A percentile compares a stretch with the other conserved stretches of the same genome.
These are phyloP conservation scores for Diaporthe aspalathi DNA, from an alignment of 2,329 filamentous ascomycete genomes.

Conservation along the genomic window DNA sequence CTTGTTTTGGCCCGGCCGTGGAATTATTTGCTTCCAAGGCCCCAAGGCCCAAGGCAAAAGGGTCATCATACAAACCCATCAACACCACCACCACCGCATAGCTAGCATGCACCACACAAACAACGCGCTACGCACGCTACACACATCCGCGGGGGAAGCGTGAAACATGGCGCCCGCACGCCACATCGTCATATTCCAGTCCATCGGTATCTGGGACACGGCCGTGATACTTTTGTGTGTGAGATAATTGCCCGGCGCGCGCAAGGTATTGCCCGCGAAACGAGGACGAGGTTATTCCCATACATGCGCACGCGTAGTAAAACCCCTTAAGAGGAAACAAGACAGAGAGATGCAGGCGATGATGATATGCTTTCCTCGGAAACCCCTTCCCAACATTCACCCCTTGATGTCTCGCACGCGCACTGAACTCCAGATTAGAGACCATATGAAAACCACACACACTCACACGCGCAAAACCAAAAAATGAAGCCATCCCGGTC, in stretches of 20 bases:
- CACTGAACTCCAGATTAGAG: slow-evolving; percentile 26
- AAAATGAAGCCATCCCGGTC: slow-evolving; percentile 7
- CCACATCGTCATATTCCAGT: slow-evolving; percentile 18
- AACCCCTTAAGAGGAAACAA: neutral
- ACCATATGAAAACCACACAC: neutral
- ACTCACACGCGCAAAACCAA: too few relatives aligned
- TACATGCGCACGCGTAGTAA: too few relatives aligned
- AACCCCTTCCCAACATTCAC: neutral
- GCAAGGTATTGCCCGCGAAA: slow-evolving; percentile 2
- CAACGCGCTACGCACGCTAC: neutral
- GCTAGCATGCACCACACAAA: neutral
- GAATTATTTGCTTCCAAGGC: slow-evolving; percentile 9
- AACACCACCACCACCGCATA: too few relatives aligned
- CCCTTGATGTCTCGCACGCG: neutral
- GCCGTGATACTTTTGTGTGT: slow-evolving; percentile 11
- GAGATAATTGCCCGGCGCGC: slow-evolving; percentile 20
- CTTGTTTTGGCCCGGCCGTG: neutral
- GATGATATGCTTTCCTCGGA: slow-evolving; percentile 4
- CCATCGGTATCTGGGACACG: slow-evolving; percentile 19
- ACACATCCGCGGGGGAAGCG: slow-evolving; percentile 1
- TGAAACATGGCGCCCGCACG: slow-evolving; percentile 29
- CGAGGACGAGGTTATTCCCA: neutral
- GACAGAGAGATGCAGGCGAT: neutral
- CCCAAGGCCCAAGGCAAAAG: neutral
- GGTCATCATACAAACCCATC: neutral